Evolutionary conservation across 2,329 filamentous ascomycete genomes (phyloP).

Genomic region (Aspergillus ochraceus): DNA sequence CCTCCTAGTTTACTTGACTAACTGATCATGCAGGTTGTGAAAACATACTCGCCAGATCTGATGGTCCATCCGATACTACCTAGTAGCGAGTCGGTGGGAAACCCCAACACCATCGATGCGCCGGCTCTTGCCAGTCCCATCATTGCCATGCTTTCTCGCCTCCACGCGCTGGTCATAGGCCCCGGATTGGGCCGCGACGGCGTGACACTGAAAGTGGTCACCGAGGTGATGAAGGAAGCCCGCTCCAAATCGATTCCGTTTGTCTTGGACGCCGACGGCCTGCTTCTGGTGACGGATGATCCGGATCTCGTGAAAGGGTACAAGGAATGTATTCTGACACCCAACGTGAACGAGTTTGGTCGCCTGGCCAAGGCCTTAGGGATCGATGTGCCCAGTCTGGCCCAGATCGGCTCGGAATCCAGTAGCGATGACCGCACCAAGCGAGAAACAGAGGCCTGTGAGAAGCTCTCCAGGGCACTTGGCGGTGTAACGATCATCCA

Average conservation of each 20-base stretch:
- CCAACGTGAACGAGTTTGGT: constrained; percentile 91
- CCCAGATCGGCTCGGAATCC: constrained; percentile 37
- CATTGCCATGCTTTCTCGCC: constrained; percentile 75
- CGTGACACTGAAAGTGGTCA: constrained; percentile 85
- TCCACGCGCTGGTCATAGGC: constrained; percentile 91
- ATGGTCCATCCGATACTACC: constrained; percentile 98
- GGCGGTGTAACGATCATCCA: constrained; percentile 89
- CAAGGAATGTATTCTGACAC: constrained; percentile 81
- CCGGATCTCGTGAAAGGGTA: constrained; percentile 80
- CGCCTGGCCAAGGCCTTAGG: constrained; percentile 74
- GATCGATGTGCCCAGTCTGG: constrained; percentile 55
- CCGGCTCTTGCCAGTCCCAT: constrained; percentile 68
- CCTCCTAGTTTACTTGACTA: neutral
- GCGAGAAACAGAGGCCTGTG: constrained; percentile 60
- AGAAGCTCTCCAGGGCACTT: constrained; percentile 70
- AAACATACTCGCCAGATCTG: constrained; percentile 94
- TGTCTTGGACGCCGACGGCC: constrained; percentile 87
- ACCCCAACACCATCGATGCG: constrained; percentile 50
- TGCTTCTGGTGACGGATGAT: constrained; percentile 72
- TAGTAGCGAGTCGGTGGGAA: constrained; percentile 58
- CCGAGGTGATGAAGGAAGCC: constrained; percentile 75
- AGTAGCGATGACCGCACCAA: constrained; percentile 44
- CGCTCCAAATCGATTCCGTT: constrained; percentile 70
- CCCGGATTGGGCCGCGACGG: constrained; percentile 87
- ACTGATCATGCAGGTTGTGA: constrained; percentile 67